Evolutionary conservation across 78 protist genomes (phyloP).

Genomic region (Cavenderia fasciculata): DNA sequence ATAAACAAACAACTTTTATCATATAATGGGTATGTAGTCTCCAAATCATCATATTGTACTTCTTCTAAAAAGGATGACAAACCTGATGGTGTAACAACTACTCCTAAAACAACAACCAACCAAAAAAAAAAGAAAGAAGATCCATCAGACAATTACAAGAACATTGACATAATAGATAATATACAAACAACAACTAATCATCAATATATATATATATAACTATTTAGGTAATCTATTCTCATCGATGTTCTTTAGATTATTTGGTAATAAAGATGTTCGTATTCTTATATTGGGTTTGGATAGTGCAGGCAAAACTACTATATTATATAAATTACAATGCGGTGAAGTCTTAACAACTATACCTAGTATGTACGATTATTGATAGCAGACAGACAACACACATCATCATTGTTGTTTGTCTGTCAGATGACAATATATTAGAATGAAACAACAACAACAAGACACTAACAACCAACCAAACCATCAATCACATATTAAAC

Average conservation of each 20-base stretch:
- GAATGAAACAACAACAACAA: not conserved
- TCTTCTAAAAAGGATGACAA: too few species aligned
- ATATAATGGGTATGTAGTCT: conserved; percentile 20
- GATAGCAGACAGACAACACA: too few species aligned
- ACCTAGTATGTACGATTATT: conserved; percentile 78
- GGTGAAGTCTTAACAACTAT: conserved; percentile 93
- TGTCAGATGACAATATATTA: too few species aligned
- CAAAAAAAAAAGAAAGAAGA: too few species aligned
- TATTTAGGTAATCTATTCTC: conserved; percentile 78
- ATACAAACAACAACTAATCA: not conserved
- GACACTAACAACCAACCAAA: not conserved
- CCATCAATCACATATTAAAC: not conserved
- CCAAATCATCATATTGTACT: not conserved
- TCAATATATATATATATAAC: not conserved
- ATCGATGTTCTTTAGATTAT: conserved; percentile 77
- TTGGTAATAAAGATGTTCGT: conserved; percentile 89
- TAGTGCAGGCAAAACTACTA: conserved; percentile 83
- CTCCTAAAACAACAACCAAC: too few species aligned
- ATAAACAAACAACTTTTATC: too few species aligned
- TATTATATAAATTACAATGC: conserved; percentile 83
- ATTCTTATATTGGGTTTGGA: conserved; percentile 90
- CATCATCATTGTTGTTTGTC: not conserved
- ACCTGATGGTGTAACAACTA: too few species aligned
- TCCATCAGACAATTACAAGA: too few species aligned
- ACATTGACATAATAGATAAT: not conserved